Base-by-base conservation (phyloP, 116 monocot species). In the Iris pallida region DNA sequence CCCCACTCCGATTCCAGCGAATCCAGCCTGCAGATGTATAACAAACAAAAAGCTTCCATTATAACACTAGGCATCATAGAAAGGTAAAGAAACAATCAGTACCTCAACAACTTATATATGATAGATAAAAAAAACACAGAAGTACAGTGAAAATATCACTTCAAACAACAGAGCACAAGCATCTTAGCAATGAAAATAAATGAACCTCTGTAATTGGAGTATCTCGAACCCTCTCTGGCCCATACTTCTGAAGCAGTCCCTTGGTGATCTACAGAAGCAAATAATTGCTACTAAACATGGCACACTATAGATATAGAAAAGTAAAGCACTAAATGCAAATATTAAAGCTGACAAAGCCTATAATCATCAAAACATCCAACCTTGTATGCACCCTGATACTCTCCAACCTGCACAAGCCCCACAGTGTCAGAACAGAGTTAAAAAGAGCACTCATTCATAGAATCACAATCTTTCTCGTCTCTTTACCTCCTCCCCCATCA, bases 371-470 rank as follows among this genome's bases (percentile, higher is more conserved):
- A 69, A 57, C 60, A 73, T 6, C 76, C 60, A n/a, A 92, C 92
- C 89, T 97, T 97, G 69, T 97, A 97, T 47, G 97, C 97, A 60
- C 97, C 97, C 72, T 97, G 92, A 59, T 92, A 97, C 68, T 97
- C 97, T 11, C 97, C 97, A 81, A 97, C 97, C 95, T 95, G 69
- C 76, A 67, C 18, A 72, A 79, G 12, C 7, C 17, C 15, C 7
- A 52, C 63, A 13, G 44, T 20, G 20, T 48, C 61, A 53, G 45
- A 13, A 60, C 47, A 64, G 17, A 69, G 15, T 6, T 16, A 1
- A 55, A 55, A 45, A 65, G 17, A 53, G 10, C 6, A 51, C 7
- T 30, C 30, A 30, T 12, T 7, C 10, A 72, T 5, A 74, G 20
- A 6, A 66, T 55, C 45, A 19, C 7, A 6, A 1, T 13, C 5